phyloP scores from a whole-genome alignment of 2,329 filamentous ascomycete species.

The Hansfordia pulvinata region DNA sequence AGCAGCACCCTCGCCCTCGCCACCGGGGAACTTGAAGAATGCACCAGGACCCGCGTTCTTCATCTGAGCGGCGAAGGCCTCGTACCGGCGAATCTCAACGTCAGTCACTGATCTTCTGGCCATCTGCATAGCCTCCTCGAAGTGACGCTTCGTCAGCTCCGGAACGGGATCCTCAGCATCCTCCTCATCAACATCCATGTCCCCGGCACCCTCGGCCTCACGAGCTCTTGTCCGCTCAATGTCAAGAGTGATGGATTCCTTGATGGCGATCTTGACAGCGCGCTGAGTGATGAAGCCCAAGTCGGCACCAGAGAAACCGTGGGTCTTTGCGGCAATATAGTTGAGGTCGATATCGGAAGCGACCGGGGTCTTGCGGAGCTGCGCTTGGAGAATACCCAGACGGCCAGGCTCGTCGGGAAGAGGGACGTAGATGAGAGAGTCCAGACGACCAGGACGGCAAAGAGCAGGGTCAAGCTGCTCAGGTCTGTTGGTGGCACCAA shows the following conservation, averaged over 20 bases:
- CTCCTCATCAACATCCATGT: conserved; percentile 73
- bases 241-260: conserved; percentile 80
- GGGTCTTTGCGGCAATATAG: conserved; percentile 92
- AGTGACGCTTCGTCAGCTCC: conserved; percentile 89
- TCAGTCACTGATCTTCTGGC: conserved; percentile 90
- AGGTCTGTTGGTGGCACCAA: conserved; percentile 95
- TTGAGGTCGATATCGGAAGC: conserved; percentile 73
- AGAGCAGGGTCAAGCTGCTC: conserved; percentile 97
- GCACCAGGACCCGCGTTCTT: conserved; percentile 93
- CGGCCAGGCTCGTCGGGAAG: conserved; percentile 86
- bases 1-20: conserved; percentile 50
- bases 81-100: conserved; percentile 94
- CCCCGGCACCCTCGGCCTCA: conserved; percentile 77
- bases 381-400: conserved; percentile 80
- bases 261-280: conserved; percentile 98
- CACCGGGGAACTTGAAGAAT: conserved; percentile 95
- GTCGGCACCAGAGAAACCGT: conserved; percentile 99
- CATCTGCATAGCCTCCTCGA: conserved; percentile 96
- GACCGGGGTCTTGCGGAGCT: conserved; percentile 96
- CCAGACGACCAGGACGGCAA: conserved; percentile 95
- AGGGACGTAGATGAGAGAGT: conserved; percentile 96
- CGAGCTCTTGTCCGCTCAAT: conserved; percentile 85
- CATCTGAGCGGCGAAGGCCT: conserved; percentile 97
- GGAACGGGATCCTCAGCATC: conserved; percentile 86
- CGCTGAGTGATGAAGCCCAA: conserved; percentile 97